A percentile compares a stretch with the other conserved stretches of the same genome.
Evolutionary conservation across 2,329 filamentous ascomycete genomes (phyloP).

Genomic region (Westerdykella ornata): DNA sequence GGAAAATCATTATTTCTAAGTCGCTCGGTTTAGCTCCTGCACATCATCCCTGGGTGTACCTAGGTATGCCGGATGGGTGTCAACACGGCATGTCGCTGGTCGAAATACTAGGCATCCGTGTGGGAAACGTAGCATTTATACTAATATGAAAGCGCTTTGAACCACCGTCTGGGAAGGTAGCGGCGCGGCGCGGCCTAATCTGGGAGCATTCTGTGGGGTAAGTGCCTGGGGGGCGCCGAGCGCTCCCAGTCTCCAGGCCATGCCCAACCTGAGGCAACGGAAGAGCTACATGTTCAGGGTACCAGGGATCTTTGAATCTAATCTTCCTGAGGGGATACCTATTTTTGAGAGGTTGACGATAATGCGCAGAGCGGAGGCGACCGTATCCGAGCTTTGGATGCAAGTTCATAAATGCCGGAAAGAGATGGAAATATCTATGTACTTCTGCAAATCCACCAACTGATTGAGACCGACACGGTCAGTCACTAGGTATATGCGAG

Average conservation of each 20-base stretch:
- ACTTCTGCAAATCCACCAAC: conserved; percentile 36
- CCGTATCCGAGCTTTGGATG: conserved; percentile 38
- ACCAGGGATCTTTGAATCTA: conserved; percentile 10
- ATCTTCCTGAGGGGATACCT: conserved; percentile 24
- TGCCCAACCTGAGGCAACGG: conserved; percentile 20
- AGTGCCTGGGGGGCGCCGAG: conserved; percentile 17
- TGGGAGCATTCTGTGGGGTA: conserved; percentile 8
- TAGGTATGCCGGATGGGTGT: conserved; percentile 40
- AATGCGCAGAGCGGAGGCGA: conserved; percentile 40
- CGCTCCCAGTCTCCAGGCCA: conserved; percentile 24
- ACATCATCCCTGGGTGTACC: too few species aligned
- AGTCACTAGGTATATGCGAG: conserved; percentile 42
- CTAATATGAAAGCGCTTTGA: conserved; percentile 22
- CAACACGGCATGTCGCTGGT: conserved; percentile 28
- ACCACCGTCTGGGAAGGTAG: conserved; percentile 33
- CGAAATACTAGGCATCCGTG: conserved; percentile 32
- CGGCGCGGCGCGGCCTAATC: conserved; percentile 11
- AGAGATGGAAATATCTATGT: conserved; percentile 42
- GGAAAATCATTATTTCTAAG: conserved; percentile 34
- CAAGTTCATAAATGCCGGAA: conserved; percentile 41
- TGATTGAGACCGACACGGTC: conserved; percentile 39
- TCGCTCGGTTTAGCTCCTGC: conserved; percentile 27
- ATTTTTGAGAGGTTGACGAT: conserved; percentile 41
- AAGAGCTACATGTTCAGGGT: conserved; percentile 19
- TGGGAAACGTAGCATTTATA: conserved; percentile 36